These are phyloP conservation scores for Kodamaea kakaduensis DNA, from an alignment of 805 yeast genomes.

Conservation along the genomic window DNA sequence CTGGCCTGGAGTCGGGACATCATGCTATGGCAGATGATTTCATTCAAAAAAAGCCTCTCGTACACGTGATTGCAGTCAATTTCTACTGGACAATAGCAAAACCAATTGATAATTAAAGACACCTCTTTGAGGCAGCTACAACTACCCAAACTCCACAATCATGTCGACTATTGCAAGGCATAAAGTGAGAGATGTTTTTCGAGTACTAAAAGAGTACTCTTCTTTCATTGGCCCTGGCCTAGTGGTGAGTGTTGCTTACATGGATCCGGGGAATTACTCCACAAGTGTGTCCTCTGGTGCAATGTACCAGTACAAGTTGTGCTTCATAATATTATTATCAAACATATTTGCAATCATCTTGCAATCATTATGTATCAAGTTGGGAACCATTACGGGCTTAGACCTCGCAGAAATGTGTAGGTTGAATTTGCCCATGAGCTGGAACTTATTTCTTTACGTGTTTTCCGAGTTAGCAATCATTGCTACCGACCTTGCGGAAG, in stretches of 20 bases:
- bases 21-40: neutral
- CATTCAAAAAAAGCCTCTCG: neutral
- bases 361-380: constrained; percentile 77
- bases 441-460: constrained; percentile 59
- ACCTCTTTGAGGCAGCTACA: no score
- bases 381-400: constrained; percentile 86
- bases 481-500: constrained; percentile 92
- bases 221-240: constrained; percentile 84
- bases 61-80: constrained; percentile 1
- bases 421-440: constrained; percentile 60
- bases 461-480: constrained; percentile 84
- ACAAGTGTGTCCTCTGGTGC: constrained; percentile 91
- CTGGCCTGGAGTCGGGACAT: neutral
- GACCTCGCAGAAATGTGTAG: constrained; percentile 86
- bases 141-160: no score
- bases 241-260: constrained; percentile 84
- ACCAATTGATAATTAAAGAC: no score
- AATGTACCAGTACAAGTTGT: constrained; percentile 63
- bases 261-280: constrained; percentile 92
- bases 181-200: constrained; percentile 1
- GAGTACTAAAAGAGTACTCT: constrained; percentile 47
- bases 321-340: constrained; percentile 71
- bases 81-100: no score
- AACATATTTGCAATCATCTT: constrained; percentile 79
- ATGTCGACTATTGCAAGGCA: no score